Percentiles rank a stretch among this genome's conserved stretches.
phyloP scores from a whole-genome alignment of 2,329 filamentous ascomycete species.

The Fusarium anguioides region DNA sequence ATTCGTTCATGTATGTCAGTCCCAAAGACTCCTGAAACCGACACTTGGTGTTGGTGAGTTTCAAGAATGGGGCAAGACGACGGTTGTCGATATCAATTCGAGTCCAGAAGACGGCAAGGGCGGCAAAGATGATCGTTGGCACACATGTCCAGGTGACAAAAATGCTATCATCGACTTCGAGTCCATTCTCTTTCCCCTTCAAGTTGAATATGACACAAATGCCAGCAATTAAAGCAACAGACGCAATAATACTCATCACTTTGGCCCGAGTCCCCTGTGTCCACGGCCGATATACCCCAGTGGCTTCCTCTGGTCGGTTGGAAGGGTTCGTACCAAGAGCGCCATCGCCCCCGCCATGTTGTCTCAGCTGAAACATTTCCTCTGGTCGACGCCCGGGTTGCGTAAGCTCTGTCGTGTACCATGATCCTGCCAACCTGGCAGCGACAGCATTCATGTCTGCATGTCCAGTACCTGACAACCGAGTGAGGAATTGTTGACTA shows the following conservation, averaged over 20 bases:
- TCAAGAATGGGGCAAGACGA: constrained; percentile 43
- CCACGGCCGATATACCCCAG: constrained; percentile 44
- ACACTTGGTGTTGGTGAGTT: constrained; percentile 35
- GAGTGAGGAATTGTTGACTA: constrained; percentile 41
- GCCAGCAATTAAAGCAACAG: constrained; percentile 32
- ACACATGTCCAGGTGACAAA: constrained; percentile 45
- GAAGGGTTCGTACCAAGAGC: constrained; percentile 22
- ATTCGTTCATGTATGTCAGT: constrained; percentile 46
- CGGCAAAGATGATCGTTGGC: constrained; percentile 41
- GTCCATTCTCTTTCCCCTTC: constrained; percentile 30
- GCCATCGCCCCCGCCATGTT: constrained; percentile 37
- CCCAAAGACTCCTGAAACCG: constrained; percentile 43
- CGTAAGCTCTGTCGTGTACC: constrained; percentile 44
- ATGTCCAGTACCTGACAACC: constrained; percentile 41
- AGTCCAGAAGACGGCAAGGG: constrained; percentile 36
- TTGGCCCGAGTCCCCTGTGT: constrained; percentile 34
- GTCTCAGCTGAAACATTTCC: constrained; percentile 43
- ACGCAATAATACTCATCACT: constrained; percentile 24
- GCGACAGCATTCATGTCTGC: constrained; percentile 39
- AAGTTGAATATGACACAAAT: constrained; percentile 40
- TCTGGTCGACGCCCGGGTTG: constrained; percentile 38
- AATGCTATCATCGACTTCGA: constrained; percentile 30
- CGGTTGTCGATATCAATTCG: constrained; percentile 44
- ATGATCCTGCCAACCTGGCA: constrained; percentile 42
- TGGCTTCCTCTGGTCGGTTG: constrained; percentile 15